Base-by-base conservation (phyloP, 2,329 filamentous ascomycete species). In the Botrytis sinoallii region DNA sequence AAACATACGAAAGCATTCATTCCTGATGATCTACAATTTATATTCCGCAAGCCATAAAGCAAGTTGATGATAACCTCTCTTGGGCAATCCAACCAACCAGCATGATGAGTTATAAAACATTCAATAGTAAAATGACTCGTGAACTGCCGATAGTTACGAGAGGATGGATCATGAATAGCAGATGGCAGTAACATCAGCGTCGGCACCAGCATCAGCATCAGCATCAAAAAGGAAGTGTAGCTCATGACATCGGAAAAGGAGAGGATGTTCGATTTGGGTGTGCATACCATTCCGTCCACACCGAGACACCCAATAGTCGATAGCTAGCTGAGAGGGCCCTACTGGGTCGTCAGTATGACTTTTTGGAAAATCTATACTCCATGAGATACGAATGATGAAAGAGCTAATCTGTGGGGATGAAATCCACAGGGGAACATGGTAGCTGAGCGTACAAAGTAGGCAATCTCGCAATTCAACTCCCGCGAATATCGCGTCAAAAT, bases 1-100 rank as follows among this genome's bases (percentile, higher is more conserved):
- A 71, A 71, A 71, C 69, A 71, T 46, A 46, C 44, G 29, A 38
- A 12, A 52, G 64, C 44, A 38, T 67, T 48, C 44, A 38, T 66
- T 66, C 64, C 64, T 66, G n/a, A 35, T 66, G 64, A 67, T 67
- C 64, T 52, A 16, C 14, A 2, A 52, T 38, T 67, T 14, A 32
- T 18, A 18, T 29, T 57, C 52, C n/a, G 52, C n/a, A 18, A 29
- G 52, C 52, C 52, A 57, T 29, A 57, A 52, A 68, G 64, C 35
- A 35, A 40, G 35, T 40, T 32, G 52, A 63, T n/a, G 38, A 22
- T 18, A 42, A 5, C 38, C 16, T 40, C 60, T 18, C n/a, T 44
- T n/a, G 4, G 61, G n/a, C 32, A 6, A 64, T n/a, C 22, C 1
- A 29, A 12, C 61, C 38, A 44, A 64, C 20, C 9, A 44, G 38